phyloP scores from a whole-genome alignment of 1,284 basidiomycete species.

The Leccinum huronense region DNA sequence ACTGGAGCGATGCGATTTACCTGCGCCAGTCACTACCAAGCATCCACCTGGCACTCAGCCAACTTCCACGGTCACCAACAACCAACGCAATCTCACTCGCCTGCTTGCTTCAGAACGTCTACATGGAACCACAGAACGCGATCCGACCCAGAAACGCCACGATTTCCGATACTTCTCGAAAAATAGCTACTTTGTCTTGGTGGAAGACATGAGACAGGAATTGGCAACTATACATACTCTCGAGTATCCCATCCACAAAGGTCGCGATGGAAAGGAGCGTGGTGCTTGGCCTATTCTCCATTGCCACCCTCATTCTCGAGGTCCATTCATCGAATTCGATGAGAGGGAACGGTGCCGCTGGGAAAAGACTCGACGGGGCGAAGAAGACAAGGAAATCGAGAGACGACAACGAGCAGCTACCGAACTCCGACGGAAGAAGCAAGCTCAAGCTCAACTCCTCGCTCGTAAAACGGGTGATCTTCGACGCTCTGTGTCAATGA shows the following conservation, averaged over 20 bases:
- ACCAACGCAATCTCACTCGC: conserved; percentile 49
- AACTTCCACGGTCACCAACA: conserved; percentile 25
- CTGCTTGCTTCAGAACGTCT: conserved; percentile 87
- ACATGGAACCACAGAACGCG: conserved; percentile 85
- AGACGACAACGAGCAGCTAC: conserved; percentile 44
- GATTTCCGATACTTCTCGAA: conserved; percentile 90
- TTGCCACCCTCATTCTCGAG: conserved; percentile 67
- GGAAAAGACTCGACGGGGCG: conserved; percentile 54
- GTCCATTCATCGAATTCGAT: conserved; percentile 72
- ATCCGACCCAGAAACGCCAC: conserved; percentile 82
- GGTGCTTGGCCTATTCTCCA: conserved; percentile 69
- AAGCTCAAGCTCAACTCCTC: conserved; percentile 39
- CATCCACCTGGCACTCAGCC: conserved; percentile 29
- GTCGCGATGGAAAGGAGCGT: conserved; percentile 49
- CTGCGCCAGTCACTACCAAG: conserved; percentile 31
- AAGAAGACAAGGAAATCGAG: conserved; percentile 50
- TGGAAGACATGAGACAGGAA: conserved; percentile 88
- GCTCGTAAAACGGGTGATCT: conserved; percentile 55
- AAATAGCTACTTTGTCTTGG: conserved; percentile 77
- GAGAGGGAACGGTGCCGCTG: conserved; percentile 66
- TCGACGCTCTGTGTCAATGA: conserved; percentile 76
- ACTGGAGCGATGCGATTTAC: conserved; percentile 56
- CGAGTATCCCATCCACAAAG: conserved; percentile 59
- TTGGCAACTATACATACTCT: conserved; percentile 66
- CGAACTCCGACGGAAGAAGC: conserved; percentile 44